These are phyloP conservation scores for Fraxinus xanthoxyloides DNA, from an alignment of 305 asterid genomes.

Conservation along the genomic window DNA sequence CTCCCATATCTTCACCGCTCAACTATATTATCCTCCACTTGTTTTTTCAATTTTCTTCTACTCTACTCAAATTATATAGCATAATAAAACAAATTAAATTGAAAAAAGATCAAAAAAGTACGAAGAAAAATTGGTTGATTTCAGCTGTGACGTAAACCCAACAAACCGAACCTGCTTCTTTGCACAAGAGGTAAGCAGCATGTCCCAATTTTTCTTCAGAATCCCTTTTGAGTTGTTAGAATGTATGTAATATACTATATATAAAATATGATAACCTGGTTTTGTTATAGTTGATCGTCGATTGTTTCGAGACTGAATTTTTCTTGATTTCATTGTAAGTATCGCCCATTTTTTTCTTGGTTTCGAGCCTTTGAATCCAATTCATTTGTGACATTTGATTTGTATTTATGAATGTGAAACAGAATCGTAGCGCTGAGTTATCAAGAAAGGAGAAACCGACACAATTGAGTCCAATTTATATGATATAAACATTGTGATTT, in stretches of 20 bases:
- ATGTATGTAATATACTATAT: background rate
- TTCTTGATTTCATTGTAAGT: background rate
- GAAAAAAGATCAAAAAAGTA: background rate
- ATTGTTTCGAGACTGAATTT: background rate
- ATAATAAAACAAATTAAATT: background rate
- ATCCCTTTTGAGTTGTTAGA: background rate
- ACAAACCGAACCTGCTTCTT: background rate
- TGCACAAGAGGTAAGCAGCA: background rate
- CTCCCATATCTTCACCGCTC: conserved; percentile 10
- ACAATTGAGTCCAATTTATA: background rate
- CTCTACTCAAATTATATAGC: background rate
- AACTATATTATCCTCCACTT: background rate
- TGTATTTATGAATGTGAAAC: background rate
- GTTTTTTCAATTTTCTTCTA: background rate
- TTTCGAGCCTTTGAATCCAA: background rate
- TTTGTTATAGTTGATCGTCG: background rate
- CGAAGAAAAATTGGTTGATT: background rate
- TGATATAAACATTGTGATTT: background rate
- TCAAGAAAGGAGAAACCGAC: background rate
- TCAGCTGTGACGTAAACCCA: conserved; percentile 9
- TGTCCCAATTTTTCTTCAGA: background rate
- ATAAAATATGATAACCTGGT: background rate
- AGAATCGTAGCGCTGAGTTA: background rate
- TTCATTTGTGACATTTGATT: background rate
- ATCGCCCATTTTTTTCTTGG: background rate